These are phyloP conservation scores for Aquilaria malaccensis DNA, from an alignment of 345 rosid genomes.

Conservation along the genomic window DNA sequence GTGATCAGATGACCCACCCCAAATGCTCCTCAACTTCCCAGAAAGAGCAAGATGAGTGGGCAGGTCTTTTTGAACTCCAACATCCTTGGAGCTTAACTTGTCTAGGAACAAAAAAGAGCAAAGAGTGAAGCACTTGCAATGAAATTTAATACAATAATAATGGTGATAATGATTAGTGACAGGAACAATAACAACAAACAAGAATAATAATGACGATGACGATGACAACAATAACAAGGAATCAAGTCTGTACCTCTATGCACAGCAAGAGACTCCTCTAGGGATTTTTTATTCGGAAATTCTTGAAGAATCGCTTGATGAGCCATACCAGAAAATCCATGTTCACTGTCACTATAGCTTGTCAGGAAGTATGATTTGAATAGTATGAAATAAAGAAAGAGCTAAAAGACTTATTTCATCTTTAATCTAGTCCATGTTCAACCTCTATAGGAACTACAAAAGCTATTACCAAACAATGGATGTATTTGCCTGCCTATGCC, in stretches of 20 bases:
- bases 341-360: conserved; percentile 27
- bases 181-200: neutral
- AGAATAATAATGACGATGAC: neutral
- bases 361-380: conserved; percentile 8
- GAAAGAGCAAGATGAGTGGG: conserved; percentile 28
- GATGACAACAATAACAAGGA: neutral
- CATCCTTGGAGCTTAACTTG: conserved; percentile 40
- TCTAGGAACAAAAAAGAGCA: conserved; percentile 19
- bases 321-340: conserved; percentile 16
- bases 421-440: neutral
- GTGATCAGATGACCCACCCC: conserved; percentile 42
- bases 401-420: neutral
- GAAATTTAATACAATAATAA: too few species aligned
- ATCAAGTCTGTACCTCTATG: conserved; percentile 24
- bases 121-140: neutral
- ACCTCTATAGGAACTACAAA: too few species aligned
- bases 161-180: neutral
- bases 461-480: too few species aligned
- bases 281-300: conserved; percentile 17
- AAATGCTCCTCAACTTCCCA: conserved; percentile 48
- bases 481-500: too few species aligned
- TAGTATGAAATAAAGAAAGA: neutral
- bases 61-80: conserved; percentile 65
- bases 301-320: conserved; percentile 13
- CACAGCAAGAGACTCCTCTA: conserved; percentile 21